Conservation (phyloP, 108 stramenopile genomes). For the Cyclotella cryptica region DNA sequence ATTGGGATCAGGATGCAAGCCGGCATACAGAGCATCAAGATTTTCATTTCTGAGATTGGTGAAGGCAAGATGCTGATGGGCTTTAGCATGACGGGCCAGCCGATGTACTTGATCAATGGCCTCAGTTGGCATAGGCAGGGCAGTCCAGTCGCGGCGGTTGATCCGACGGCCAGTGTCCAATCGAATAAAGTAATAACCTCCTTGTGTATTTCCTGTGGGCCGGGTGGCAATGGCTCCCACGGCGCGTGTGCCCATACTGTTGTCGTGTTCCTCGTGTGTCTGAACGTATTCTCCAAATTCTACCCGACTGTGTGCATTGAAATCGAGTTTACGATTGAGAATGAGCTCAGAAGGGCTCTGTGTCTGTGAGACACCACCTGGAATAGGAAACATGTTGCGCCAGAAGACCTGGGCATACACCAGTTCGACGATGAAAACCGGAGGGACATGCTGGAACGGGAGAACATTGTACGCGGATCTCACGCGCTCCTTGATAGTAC, state of each 20-base stretch:
- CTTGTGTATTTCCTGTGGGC: neutral
- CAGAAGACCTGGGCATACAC: neutral
- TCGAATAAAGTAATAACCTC: neutral
- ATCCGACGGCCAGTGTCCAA: neutral
- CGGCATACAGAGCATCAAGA: too few species aligned
- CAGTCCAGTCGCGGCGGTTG: neutral
- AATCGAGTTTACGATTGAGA: neutral
- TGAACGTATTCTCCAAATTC: conserved; percentile 14
- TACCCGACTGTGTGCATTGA: neutral
- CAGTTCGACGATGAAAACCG: neutral
- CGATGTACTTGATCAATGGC: neutral
- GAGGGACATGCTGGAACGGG: neutral
- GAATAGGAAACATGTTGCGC: neutral
- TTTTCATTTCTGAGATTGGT: too few species aligned
- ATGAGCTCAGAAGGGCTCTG: neutral
- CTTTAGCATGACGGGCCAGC: neutral
- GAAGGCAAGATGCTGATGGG: too few species aligned
- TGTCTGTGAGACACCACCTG: neutral
- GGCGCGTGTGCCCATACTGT: conserved; percentile 36
- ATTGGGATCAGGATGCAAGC: too few species aligned
- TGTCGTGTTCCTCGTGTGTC: conserved; percentile 40
- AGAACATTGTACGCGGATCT: neutral
- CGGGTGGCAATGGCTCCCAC: neutral
- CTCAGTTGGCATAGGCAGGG: neutral
- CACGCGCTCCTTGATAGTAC: neutral